These are phyloP conservation scores for Pseudopithomyces maydicus DNA, from an alignment of 2,329 filamentous ascomycete genomes.

Conservation along the genomic window DNA sequence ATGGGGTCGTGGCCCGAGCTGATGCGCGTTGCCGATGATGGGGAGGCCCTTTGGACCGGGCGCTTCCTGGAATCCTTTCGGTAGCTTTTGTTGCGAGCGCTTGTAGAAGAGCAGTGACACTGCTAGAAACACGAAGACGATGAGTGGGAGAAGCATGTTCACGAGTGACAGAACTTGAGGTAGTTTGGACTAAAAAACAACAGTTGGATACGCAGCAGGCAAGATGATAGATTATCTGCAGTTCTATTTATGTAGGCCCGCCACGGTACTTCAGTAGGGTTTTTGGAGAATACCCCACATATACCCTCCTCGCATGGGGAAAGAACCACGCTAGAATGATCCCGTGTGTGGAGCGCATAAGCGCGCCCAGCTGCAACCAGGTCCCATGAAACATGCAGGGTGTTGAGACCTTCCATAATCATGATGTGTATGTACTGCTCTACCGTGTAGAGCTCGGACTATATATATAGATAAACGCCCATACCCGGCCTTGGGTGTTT, in stretches of 20 bases:
- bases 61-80: constrained; percentile 20
- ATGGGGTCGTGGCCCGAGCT: constrained; percentile 34
- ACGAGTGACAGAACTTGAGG: not conserved
- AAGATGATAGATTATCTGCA: not conserved
- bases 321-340: not conserved
- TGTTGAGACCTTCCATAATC: not conserved
- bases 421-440: not conserved
- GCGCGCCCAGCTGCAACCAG: not conserved
- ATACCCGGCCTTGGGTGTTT: not conserved
- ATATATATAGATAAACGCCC: too few relatives aligned
- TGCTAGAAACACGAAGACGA: constrained; percentile 16
- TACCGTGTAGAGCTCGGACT: not conserved
- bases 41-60: constrained; percentile 34
- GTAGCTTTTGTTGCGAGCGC: constrained; percentile 14
- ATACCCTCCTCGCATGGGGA: not conserved
- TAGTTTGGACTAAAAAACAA: not conserved
- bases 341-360: constrained; percentile 4
- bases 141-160: constrained; percentile 17
- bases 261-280: not conserved
- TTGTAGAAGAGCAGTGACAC: constrained; percentile 18
- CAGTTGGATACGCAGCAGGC: not conserved
- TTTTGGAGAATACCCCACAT: constrained; percentile 10
- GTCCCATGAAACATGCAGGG: not conserved
- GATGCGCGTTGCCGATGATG: constrained; percentile 35
- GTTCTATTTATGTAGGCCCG: not conserved